A percentile compares a stretch with the other conserved stretches of the same genome.
These are phyloP conservation scores for Phallus indusiatus DNA, from an alignment of 768 basidiomycete genomes.

Conservation along the genomic window DNA sequence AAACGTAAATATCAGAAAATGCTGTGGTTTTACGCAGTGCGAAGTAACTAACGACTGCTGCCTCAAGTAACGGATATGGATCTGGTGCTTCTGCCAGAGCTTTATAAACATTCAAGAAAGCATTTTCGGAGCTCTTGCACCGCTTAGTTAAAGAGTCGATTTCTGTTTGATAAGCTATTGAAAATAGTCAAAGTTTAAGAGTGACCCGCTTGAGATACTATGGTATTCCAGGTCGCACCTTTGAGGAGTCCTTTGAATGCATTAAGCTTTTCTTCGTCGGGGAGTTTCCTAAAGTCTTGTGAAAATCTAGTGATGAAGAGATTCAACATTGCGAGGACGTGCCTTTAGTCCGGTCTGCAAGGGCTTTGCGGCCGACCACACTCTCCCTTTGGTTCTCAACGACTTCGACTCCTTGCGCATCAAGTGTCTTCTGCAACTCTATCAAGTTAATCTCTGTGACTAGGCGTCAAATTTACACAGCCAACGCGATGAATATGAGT, in stretches of 20 bases:
- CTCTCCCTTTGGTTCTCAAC: constrained; percentile 99
- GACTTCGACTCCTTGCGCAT: constrained; percentile 86
- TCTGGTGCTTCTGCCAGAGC: constrained; percentile 94
- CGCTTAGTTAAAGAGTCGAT: constrained; percentile 93
- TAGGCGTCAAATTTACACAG: neutral
- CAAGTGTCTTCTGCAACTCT: constrained; percentile 88
- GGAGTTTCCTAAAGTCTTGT: constrained; percentile 91
- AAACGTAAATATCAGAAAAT: constrained; percentile 1
- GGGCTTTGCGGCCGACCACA: constrained; percentile 82
- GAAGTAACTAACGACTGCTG: constrained; percentile 59
- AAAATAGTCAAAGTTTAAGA: neutral
- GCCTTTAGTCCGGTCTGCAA: constrained; percentile 97
- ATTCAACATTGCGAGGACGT: constrained; percentile 1
- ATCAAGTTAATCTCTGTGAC: constrained; percentile 70
- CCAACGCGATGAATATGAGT: neutral
- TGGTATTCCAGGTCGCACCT: constrained; percentile 32
- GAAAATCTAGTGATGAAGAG: neutral
- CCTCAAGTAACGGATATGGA: constrained; percentile 93
- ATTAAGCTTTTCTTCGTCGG: constrained; percentile 79
- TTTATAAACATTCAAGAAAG: constrained; percentile 96
- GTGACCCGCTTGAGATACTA: neutral
- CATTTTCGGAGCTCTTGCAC: constrained; percentile 86
- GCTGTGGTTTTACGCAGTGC: neutral
- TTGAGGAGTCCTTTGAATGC: constrained; percentile 89
- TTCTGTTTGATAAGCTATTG: constrained; percentile 85